Percentiles rank a stretch among this genome's conserved stretches.
Evolutionary conservation across 2,329 filamentous ascomycete species (phyloP).

Genomic region (Colletotrichum orbiculare): DNA sequence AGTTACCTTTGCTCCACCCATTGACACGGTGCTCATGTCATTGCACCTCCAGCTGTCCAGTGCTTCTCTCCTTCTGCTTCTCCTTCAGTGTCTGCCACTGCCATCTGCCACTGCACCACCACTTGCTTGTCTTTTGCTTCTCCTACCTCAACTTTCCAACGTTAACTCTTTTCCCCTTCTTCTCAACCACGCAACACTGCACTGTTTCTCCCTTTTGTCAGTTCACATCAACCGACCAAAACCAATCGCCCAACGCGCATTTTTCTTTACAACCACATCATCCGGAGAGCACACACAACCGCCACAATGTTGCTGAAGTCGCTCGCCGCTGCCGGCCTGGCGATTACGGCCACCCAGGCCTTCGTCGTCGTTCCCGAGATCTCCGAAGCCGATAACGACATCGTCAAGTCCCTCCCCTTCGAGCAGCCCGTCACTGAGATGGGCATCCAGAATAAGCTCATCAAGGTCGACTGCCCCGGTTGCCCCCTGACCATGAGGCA

Average conservation of each 20-base stretch:
- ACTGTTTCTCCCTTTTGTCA: neutral
- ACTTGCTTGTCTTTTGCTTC: neutral
- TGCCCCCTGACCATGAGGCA: conserved; percentile 56
- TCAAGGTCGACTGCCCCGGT: conserved; percentile 65
- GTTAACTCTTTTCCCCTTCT: neutral
- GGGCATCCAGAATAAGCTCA: conserved; percentile 49
- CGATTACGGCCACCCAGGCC: conserved; percentile 49
- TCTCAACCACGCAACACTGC: neutral
- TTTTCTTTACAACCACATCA: neutral
- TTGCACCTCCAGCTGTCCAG: conserved; percentile 1
- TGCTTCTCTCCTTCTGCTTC: too few relatives aligned
- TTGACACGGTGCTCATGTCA: conserved; percentile 24
- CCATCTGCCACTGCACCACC: neutral
- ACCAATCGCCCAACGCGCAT: neutral
- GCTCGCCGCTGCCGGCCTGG: conserved; percentile 48
- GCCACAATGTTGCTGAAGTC: conserved; percentile 48
- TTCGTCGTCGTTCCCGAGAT: conserved; percentile 66
- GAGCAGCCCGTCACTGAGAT: conserved; percentile 40
- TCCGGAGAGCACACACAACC: neutral
- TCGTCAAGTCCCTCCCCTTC: conserved; percentile 53
- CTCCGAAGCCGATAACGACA: conserved; percentile 53
- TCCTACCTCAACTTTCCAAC: conserved; percentile 17
- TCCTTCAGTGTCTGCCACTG: too few relatives aligned
- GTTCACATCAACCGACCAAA: neutral
- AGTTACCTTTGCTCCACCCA: conserved; percentile 24